Base-by-base conservation (phyloP, 768 basidiomycete species). In the Boletus coccyginus region DNA sequence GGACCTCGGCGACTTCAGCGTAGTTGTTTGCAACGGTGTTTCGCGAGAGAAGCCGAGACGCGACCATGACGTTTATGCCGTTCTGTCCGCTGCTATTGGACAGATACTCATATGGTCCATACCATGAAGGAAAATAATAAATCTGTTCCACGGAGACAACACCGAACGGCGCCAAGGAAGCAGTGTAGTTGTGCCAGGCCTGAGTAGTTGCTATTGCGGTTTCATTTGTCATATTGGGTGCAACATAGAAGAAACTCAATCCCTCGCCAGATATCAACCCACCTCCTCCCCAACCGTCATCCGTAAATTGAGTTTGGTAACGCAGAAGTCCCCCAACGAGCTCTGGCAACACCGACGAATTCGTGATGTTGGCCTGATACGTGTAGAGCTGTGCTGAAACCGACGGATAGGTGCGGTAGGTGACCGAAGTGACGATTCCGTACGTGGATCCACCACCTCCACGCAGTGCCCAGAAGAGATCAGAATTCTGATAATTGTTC, bases 391-490 rank as follows among this genome's bases (percentile, higher is more conserved):
- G 67, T 41, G 77, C 51, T 7, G 79, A 76, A 13, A 73, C 58
- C 8, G 63, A 35, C 2, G 77, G 74, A 48, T 80, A 73, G 1
- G 79, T 81, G 42, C 65, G 64, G 57, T 82, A 81, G 1, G 80
- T 80, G 12, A 75, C 77, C 0, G 78, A 77, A 4, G 76, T 76
- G 47, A 82, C 68, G 21, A 83, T 70, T 8, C 78, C 81, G 43
- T 70, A 82, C 0, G 78, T 82, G 14, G 77, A 74, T 7, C 80
- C 81, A 1, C 82, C 82, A 2, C 77, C 79, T 1, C 81, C 81
- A 36, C 81, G 73, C 46, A 84, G 61, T 0, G 82, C 82, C 78
- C 79, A 84, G 65, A 81, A 84, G 6, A 85, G 73, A 50, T 83
- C 80, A 10, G 69, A 19, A 59, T 82, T 71, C 33, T 73, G 69